Base-by-base conservation (phyloP, 495 filamentous ascomycete species). In the Podospora conica region DNA sequence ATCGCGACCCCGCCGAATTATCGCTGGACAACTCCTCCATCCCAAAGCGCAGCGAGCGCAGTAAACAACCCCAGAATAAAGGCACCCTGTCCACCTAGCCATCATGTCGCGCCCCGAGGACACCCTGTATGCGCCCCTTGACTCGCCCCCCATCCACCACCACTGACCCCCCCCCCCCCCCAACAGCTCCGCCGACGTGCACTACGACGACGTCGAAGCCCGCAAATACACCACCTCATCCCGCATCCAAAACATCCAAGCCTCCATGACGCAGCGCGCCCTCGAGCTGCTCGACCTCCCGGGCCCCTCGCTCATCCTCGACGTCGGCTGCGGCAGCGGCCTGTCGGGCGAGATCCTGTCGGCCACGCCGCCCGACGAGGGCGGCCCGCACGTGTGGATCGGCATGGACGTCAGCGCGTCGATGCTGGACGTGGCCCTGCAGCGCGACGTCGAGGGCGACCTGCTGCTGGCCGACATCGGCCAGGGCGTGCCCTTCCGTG, bases 181-280 rank as follows among this genome's bases (percentile, higher is more conserved):
- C 40, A 33, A 61, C 71, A 96, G 92, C 70, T 91, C 91, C 59
- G 92, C 95, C 65, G 95, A 98, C 81, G 86, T 98, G 70, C 95
- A 94, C 81, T 98, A 98, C 82, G 90, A 96, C 80, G 96, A 97
- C 77, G 83, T 85, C 81, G 92, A 96, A 81, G 92, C 95, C 15
- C 88, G 88, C 75, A 94, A 96, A 81, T 98, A 98, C 80, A 98
- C 96, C n/a, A 97, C 94, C 28, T 91, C 87, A 63, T 97, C 93
- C 21, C 92, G 95, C 63, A 98, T 98, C 73, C 89, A 92, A 71
- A 91, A 90, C 68, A 95, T 98, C 75, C 95, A 98, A 77, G 88
- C 92, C 15, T 84, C 87, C 61, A 98, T 98, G 95, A 96, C 95
- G 29, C 81, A 91, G 68, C 91, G 95, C 59, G 94, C 94, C 40